Conservation (phyloP, 192 early-diverging fungal genomes). For the Dispira simplex region DNA sequence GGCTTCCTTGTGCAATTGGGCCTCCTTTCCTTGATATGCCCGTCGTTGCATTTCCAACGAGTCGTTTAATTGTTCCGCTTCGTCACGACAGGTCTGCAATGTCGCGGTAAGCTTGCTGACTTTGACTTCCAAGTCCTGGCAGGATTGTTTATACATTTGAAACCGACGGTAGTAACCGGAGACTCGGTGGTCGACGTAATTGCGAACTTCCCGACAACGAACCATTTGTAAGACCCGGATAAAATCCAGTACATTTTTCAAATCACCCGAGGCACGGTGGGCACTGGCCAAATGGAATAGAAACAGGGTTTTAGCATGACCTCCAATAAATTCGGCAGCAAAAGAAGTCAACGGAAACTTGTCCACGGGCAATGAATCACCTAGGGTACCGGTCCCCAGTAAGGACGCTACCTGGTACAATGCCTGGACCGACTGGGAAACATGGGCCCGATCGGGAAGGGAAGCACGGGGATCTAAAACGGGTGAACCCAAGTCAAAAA, state of each 20-base stretch:
- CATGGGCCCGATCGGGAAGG: no score
- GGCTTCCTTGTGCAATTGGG: no score
- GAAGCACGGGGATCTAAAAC: background rate
- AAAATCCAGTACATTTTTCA: background rate
- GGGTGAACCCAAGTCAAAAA: slow-evolving; percentile 3
- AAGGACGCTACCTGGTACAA: background rate
- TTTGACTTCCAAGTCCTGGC: no score
- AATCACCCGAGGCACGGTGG: background rate
- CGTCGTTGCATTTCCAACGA: no score
- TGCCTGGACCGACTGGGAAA: background rate
- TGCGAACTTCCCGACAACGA: slow-evolving; percentile 3
- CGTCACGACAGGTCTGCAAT: no score
- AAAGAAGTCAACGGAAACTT: background rate
- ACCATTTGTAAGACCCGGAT: background rate
- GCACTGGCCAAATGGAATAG: slow-evolving; percentile 6
- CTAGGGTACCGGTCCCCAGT: background rate
- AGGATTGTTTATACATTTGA: background rate
- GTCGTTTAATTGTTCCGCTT: no score
- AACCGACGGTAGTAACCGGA: background rate
- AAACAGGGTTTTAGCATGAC: slow-evolving; percentile 11
- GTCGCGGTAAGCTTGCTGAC: no score
- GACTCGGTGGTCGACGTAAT: slow-evolving; percentile 8
- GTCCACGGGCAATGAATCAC: background rate
- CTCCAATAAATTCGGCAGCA: slow-evolving; percentile 1
- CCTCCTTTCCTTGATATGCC: no score